A percentile compares a stretch with the other conserved stretches of the same genome.
phyloP scores from a whole-genome alignment of 129 eudicot species.

The Flaveria sonorensis region DNA sequence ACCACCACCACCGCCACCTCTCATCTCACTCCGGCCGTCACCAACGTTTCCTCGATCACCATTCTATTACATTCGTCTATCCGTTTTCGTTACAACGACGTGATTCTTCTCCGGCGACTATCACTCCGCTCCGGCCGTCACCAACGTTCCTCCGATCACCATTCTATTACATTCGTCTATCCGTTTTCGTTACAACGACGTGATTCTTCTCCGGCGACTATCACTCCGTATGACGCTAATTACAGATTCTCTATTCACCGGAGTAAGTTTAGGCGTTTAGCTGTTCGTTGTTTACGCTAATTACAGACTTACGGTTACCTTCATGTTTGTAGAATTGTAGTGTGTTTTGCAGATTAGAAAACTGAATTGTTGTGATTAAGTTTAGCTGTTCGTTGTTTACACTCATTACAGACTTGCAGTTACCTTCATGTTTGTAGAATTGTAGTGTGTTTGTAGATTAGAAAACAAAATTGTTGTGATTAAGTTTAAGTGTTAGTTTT shows the following conservation, averaged over 20 bases:
- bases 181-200: constrained; percentile 20
- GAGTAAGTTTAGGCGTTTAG: constrained; percentile 29
- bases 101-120: constrained; percentile 3
- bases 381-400: not conserved
- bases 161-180: not conserved
- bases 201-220: constrained; percentile 8
- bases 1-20: constrained; percentile 6
- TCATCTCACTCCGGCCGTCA: constrained; percentile 27
- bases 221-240: constrained; percentile 2
- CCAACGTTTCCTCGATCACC: not conserved
- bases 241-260: constrained; percentile 38
- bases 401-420: too few species aligned
- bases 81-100: constrained; percentile 23
- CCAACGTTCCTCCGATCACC: constrained; percentile 1
- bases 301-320: too few species aligned
- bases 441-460: not conserved
- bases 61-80: not conserved
- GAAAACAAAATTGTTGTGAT: not conserved
- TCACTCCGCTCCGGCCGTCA: constrained; percentile 3
- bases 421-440: not conserved
- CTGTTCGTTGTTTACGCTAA: too few species aligned
- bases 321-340: too few species aligned
- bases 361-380: not conserved
- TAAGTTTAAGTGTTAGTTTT: not conserved
- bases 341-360: too few species aligned